These are phyloP conservation scores for Sporothrix sp. DNA, from an alignment of 2,329 filamentous ascomycete genomes.

Conservation along the genomic window DNA sequence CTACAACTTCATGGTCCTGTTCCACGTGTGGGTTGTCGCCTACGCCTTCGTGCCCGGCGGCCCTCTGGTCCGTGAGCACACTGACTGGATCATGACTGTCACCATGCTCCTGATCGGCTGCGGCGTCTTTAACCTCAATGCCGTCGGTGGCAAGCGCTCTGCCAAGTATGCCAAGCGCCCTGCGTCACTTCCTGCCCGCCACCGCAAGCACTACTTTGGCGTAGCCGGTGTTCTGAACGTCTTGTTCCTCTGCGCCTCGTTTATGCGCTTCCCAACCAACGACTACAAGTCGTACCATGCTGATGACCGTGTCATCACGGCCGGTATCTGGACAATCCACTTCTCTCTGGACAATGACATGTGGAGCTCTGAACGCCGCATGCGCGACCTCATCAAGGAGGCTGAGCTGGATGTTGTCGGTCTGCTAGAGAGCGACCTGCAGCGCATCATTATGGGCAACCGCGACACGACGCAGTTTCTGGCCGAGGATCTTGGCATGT, in stretches of 20 bases:
- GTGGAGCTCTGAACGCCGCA: slow-evolving; percentile 93
- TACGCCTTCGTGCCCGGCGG: slow-evolving; percentile 97
- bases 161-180: slow-evolving; percentile 32
- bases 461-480: slow-evolving; percentile 91
- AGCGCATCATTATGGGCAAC: slow-evolving; percentile 99
- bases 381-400: slow-evolving; percentile 83
- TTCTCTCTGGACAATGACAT: slow-evolving; percentile 97
- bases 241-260: slow-evolving; percentile 69
- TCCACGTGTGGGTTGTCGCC: slow-evolving; percentile 96
- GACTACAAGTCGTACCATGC: slow-evolving; percentile 86
- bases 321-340: slow-evolving; percentile 97
- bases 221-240: slow-evolving; percentile 69
- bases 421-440: slow-evolving; percentile 84
- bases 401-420: slow-evolving; percentile 96
- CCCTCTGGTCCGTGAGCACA: slow-evolving; percentile 83
- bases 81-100: slow-evolving; percentile 85
- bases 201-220: slow-evolving; percentile 43
- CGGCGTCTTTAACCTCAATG: slow-evolving; percentile 66
- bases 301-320: slow-evolving; percentile 78
- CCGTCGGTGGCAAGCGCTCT: slow-evolving; percentile 29
- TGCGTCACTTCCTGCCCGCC: slow-evolving; percentile 23
- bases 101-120: slow-evolving; percentile 78
- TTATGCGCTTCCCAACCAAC: slow-evolving; percentile 84
- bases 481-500: slow-evolving; percentile 96
- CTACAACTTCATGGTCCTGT: slow-evolving; percentile 92